Evolutionary conservation across 2,329 filamentous ascomycete species (phyloP), one percentile per base, ranked within the genome.

Genomic region (Cladosporium sp.): DNA sequence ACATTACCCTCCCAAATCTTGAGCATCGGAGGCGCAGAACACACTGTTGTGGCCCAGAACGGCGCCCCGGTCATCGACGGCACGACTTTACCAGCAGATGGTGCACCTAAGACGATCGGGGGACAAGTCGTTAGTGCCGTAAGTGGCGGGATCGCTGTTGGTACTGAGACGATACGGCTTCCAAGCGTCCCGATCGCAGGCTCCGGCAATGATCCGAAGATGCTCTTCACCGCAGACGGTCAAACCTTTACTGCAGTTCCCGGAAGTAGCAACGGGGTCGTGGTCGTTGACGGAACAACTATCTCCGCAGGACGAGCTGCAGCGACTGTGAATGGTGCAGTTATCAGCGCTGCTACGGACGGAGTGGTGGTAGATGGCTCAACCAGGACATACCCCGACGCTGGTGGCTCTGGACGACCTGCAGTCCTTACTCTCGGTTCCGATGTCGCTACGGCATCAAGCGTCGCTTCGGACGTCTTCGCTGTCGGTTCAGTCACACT

Each of bases 1-100:
- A 5, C 20, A 53, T 7, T 9, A 24, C 19, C 50, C 4, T 12
- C 17, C 12, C 50, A 53, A 35, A 37, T 53, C 8, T 19, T 53
- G 9, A 17, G 22, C 9, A 12, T 53, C 10, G 25, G 24, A 7
- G 50, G 50, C 9, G 15, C 24, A 20, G 44, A 20, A 20, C 50
- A 61, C 50, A 51, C 40, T 58, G 48, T 59, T 62, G 48, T 78
- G 78, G 67, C 75, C 80, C 62, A 72, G 87, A 75, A 89, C 90
- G 50, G 37, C 4, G n/a, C 13, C 8, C 32, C 53, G 10, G 53
- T 49, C 10, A 20, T 56, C 4, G 36, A 56, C 8, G 53, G 53
- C 24, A 49, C 37, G n/a, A 39, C 44, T 1, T n/a, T 56, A 12
- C 8, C 42, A 39, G 22, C 53, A 15, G 44, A 42, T 28, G 53